Evolutionary conservation across 495 filamentous ascomycete genomes (phyloP).

Genomic region (Talaromyces liani): DNA sequence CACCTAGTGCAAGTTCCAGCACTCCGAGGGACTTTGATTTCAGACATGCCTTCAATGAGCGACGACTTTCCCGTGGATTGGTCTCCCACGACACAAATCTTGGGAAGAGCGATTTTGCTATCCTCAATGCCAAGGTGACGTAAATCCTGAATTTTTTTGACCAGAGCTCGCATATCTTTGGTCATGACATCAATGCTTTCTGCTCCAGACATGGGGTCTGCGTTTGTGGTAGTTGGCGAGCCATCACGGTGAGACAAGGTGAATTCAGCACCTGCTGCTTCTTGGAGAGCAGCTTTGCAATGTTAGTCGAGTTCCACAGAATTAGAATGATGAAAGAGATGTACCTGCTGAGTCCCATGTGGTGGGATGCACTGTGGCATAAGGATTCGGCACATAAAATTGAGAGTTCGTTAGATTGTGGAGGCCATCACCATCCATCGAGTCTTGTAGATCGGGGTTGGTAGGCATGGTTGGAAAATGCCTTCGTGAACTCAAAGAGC

Average conservation of each 20-base stretch:
- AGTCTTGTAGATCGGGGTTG: too few species aligned
- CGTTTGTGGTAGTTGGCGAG: not conserved
- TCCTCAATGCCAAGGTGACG: conserved; percentile 43
- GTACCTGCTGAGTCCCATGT: not conserved
- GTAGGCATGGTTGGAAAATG: too few species aligned
- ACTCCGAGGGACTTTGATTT: conserved; percentile 65
- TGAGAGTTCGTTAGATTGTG: not conserved
- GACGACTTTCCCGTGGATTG: conserved; percentile 77
- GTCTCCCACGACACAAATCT: conserved; percentile 73
- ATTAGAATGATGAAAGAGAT: not conserved
- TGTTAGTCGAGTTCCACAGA: not conserved
- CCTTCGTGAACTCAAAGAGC: too few species aligned
- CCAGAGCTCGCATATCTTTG: conserved; percentile 32
- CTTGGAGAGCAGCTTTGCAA: not conserved
- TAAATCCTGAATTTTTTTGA: conserved; percentile 40
- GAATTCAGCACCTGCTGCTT: not conserved
- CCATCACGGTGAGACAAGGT: not conserved
- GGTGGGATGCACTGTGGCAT: not conserved
- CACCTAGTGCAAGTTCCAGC: conserved; percentile 69
- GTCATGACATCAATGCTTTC: conserved; percentile 25
- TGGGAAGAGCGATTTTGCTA: conserved; percentile 56
- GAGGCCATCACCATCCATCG: too few species aligned
- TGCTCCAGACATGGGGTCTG: not conserved
- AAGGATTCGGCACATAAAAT: not conserved
- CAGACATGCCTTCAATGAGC: conserved; percentile 71